Evolutionary conservation across 164 flowering plant species (phyloP), one percentile per base, ranked within the genome.

Genomic region (Echeveria elegans): DNA sequence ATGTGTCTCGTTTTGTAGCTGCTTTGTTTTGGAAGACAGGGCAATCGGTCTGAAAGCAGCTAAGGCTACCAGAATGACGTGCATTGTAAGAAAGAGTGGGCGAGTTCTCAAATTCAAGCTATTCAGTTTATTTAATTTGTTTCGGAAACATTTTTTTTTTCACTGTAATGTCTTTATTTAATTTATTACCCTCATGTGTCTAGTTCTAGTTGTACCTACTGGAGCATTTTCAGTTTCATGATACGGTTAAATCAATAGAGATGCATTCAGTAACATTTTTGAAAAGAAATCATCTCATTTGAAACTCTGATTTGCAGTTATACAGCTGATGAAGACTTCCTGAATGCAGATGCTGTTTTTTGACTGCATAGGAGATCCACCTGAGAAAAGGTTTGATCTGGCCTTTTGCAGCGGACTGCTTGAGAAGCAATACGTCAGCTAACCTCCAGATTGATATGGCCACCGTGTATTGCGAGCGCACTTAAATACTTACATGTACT

Each of bases 1-100:
- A 10, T 23, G 14, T 28, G 7, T 68, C 61, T 11, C 36, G 66
- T 60, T 72, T 48, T 69, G 24, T 83, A 90, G 96, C 36, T 91
- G 97, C 81, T 93, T 94, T 32, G 97, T 94, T 73, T 83, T 94
- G 2, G 97, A 94, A 82, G 98, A 94, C 73, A 94, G 98, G 66
- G 93, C 81, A 68, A 94, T 94, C 58, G 98, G 96, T 65, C 93
- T 94, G 72, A 87, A 95, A 67, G 98, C 97, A 59, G 97, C 98
- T 53, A 94, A 94, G 83, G 92, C 92, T 70, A 95, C 98, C 64
- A 95, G 95, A 72, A 94, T 94, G 99, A 91, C 73, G 73, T 94
- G 99, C 70, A 88, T 90, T 56, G 82, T 88, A 70, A 88, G 90
- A 76, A 88, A 88, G 76, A 88, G 94, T 78, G 86, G 94, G 94